These are phyloP conservation scores for Myriosclerotinia scirpicola DNA, from an alignment of 2,329 filamentous ascomycete genomes.

Conservation along the genomic window DNA sequence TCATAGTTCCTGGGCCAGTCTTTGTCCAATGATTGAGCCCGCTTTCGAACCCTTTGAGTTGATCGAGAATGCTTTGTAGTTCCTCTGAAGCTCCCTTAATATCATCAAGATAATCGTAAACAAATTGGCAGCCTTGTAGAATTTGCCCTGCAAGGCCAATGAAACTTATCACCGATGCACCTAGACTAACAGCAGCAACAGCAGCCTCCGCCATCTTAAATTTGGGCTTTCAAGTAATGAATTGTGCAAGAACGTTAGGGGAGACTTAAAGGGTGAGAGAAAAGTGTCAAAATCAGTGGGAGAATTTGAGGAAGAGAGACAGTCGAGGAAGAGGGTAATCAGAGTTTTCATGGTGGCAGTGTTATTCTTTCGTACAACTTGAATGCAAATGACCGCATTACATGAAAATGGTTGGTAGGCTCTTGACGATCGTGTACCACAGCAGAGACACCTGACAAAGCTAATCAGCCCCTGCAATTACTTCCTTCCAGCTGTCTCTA, in stretches of 20 bases:
- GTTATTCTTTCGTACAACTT: neutral
- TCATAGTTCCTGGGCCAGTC: neutral
- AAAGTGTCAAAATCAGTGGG: neutral
- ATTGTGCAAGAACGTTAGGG: neutral
- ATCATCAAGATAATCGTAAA: neutral
- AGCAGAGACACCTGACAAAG: neutral
- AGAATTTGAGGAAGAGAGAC: neutral
- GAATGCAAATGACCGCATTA: neutral
- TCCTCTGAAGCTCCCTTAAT: neutral
- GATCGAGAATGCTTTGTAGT: neutral
- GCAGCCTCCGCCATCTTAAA: neutral
- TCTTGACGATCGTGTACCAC: neutral
- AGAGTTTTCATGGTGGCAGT: neutral
- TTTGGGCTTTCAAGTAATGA: neutral
- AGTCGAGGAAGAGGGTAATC: neutral
- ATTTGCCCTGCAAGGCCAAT: neutral
- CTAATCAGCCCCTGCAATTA: slow-evolving; percentile 7
- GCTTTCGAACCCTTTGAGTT: neutral
- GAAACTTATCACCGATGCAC: neutral
- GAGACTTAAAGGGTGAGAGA: neutral
- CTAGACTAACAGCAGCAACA: neutral
- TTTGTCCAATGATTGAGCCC: neutral
- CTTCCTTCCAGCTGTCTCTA: slow-evolving; percentile 25
- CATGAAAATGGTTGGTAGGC: neutral
- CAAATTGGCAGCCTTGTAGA: neutral